A percentile compares a stretch with the other conserved stretches of the same genome.
These are phyloP conservation scores for Bonnemaisonia californica DNA, from an alignment of 31 red algal genomes.

Conservation along the genomic window DNA sequence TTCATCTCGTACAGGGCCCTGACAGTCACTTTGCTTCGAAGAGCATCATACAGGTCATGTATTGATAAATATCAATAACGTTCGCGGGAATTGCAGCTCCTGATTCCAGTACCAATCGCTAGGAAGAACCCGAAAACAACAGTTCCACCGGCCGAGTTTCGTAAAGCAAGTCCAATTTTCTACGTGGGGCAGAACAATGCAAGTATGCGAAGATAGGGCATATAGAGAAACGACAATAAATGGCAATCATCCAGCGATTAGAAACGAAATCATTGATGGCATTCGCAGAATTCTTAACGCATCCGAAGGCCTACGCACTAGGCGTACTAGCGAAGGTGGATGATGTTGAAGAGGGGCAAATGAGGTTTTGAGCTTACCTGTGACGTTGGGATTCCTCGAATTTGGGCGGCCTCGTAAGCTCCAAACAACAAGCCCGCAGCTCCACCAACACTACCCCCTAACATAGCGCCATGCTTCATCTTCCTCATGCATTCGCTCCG, in stretches of 20 bases:
- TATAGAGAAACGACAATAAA: no score
- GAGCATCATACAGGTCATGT: no score
- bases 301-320: not conserved
- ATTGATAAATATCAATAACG: constrained; percentile 48
- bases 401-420: constrained; percentile 80
- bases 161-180: constrained; percentile 85
- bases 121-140: constrained; percentile 97
- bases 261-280: no score
- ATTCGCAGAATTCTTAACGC: no score
- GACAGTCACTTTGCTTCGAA: no score
- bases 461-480: constrained; percentile 85
- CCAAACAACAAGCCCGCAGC: constrained; percentile 91
- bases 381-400: constrained; percentile 73
- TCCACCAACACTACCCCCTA: constrained; percentile 87
- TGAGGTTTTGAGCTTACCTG: constrained; percentile 30
- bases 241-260: no score
- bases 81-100: constrained; percentile 75
- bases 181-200: constrained; percentile 18
- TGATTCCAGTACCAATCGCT: constrained; percentile 92
- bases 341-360: not conserved
- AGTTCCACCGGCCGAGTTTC: constrained; percentile 83
- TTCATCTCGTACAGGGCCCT: no score
- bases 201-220: no score
- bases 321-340: constrained; percentile 3
- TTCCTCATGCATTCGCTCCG: constrained; percentile 83